Evolutionary conservation across 495 filamentous ascomycete species (phyloP).

Genomic region (Podospora pseudoanserina): DNA sequence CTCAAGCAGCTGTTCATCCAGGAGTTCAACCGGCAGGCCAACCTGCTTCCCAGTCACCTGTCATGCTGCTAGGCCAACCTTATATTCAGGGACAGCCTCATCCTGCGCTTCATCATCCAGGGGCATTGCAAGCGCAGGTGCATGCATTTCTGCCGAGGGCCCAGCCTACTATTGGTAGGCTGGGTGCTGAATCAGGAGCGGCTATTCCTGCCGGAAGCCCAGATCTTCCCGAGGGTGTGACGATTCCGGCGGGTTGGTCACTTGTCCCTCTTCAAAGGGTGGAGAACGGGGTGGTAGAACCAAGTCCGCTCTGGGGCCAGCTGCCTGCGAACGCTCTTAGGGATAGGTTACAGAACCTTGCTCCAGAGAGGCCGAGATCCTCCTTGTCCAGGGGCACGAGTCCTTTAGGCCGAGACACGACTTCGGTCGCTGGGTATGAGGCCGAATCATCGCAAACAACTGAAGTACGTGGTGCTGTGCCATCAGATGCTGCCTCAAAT

Average conservation of each 20-base stretch:
- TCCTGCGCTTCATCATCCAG: slow-evolving; percentile 8
- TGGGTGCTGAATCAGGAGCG: slow-evolving; percentile 36
- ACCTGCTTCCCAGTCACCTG: not conserved
- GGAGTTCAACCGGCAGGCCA: not conserved
- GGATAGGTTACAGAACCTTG: slow-evolving; percentile 11
- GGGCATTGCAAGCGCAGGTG: slow-evolving; percentile 14
- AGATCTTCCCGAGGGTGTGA: slow-evolving; percentile 68
- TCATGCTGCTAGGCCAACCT: not conserved
- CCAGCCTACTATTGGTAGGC: slow-evolving; percentile 41
- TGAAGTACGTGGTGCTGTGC: slow-evolving; percentile 9
- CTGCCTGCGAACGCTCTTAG: slow-evolving; percentile 15
- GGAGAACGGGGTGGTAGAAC: slow-evolving; percentile 32
- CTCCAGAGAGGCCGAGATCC: slow-evolving; percentile 2
- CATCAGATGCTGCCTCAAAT: slow-evolving; percentile 17
- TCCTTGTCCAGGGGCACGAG: not conserved
- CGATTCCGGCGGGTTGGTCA: slow-evolving; percentile 72
- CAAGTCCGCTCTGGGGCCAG: slow-evolving; percentile 11
- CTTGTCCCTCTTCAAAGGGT: slow-evolving; percentile 63
- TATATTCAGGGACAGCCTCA: slow-evolving; percentile 11
- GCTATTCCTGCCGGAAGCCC: slow-evolving; percentile 61
- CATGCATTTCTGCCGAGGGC: slow-evolving; percentile 22
- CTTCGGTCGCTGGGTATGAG: not conserved
- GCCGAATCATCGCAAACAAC: not conserved
- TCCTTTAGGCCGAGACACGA: not conserved
- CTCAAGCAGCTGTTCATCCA: not conserved